These are phyloP conservation scores for Syzygium syzygioides DNA, from an alignment of 441 rosid genomes.

Conservation along the genomic window DNA sequence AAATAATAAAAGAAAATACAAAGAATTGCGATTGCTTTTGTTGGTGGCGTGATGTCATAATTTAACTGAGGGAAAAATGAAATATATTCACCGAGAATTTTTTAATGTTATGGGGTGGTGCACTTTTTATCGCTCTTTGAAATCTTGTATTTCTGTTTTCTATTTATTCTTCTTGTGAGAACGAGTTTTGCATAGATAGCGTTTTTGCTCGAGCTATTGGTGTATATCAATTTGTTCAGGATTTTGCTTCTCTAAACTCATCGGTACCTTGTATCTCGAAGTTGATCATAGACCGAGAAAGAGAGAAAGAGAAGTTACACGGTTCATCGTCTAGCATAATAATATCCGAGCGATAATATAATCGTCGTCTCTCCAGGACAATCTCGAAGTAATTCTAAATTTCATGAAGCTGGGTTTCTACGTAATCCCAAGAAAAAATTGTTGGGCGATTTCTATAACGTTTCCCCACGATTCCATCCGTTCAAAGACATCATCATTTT, in stretches of 20 bases:
- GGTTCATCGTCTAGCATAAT: too few species aligned
- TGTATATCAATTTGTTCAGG: too few species aligned
- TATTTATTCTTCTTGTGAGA: background rate
- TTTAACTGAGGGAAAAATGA: background rate
- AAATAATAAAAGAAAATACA: background rate
- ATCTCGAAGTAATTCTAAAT: background rate
- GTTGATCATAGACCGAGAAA: too few species aligned
- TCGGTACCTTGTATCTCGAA: background rate
- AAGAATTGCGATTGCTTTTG: background rate
- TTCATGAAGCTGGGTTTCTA: background rate
- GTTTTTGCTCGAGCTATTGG: background rate
- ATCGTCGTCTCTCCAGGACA: fast-evolving
- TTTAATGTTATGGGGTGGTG: fast-evolving
- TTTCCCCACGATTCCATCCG: background rate
- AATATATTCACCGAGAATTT: fast-evolving
- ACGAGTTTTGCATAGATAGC: fast-evolving
- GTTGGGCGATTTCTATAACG: background rate
- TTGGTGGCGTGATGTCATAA: background rate
- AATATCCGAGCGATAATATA: background rate
- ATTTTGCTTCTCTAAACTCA: background rate
- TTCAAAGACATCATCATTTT: background rate
- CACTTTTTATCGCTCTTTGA: background rate
- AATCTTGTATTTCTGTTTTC: background rate
- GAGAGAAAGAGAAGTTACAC: too few species aligned
- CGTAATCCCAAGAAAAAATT: fast-evolving